These are phyloP conservation scores for Botrytis squamosa DNA, from an alignment of 2,329 filamentous ascomycete species.

Conservation along the genomic window DNA sequence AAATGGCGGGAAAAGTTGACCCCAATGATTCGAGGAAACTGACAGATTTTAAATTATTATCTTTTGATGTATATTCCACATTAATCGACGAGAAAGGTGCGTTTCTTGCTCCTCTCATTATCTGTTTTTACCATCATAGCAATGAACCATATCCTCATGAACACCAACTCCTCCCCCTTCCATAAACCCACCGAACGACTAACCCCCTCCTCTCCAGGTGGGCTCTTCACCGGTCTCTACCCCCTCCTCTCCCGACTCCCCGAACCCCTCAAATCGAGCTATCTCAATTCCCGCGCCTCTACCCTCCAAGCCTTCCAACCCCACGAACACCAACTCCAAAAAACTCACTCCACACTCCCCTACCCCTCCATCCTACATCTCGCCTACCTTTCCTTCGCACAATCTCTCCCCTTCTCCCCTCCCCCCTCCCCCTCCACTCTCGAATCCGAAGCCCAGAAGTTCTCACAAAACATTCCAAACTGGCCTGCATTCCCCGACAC, in stretches of 20 bases:
- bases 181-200: neutral
- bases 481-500: neutral
- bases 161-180: neutral
- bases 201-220: neutral
- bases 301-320: conserved; percentile 21
- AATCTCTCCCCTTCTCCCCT: conserved; percentile 46
- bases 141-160: neutral
- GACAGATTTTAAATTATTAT: conserved; percentile 25
- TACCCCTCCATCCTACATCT: neutral
- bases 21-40: conserved; percentile 20
- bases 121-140: neutral
- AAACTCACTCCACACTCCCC: conserved; percentile 42
- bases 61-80: conserved; percentile 28
- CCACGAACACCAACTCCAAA: conserved; percentile 40
- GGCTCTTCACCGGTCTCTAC: conserved; percentile 22
- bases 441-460: neutral
- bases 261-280: neutral
- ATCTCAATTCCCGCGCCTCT: conserved; percentile 6
- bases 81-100: conserved; percentile 26
- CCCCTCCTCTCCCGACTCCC: conserved; percentile 23
- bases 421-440: conserved; percentile 32
- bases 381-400: neutral
- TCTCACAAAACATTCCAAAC: neutral
- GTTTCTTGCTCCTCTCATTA: neutral
- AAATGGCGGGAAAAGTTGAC: conserved; percentile 20